These are phyloP conservation scores for Vigna radiata DNA, from an alignment of 306 rosid genomes.

Conservation along the genomic window DNA sequence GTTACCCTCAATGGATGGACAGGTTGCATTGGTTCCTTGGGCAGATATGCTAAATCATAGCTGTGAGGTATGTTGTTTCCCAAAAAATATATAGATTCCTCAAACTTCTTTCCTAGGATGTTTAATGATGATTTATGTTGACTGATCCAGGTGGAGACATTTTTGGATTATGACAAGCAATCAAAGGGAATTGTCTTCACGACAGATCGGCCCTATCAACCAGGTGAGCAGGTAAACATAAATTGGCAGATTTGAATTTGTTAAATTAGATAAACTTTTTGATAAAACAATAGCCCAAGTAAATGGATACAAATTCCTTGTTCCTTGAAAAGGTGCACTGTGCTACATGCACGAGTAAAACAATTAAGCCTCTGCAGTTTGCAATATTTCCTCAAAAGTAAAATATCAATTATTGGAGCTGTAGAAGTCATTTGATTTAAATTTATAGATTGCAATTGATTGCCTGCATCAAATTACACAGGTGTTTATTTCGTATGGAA, in stretches of 20 bases:
- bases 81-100: neutral
- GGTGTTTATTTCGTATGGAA: slow-evolving; percentile 97
- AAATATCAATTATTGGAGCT: slow-evolving; percentile 17
- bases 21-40: slow-evolving; percentile 97
- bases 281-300: slow-evolving; percentile 8
- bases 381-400: slow-evolving; percentile 15
- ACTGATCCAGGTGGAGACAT: slow-evolving; percentile 81
- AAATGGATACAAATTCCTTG: slow-evolving; percentile 22
- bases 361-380: slow-evolving; percentile 13
- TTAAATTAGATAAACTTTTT: slow-evolving; percentile 20
- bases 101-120: neutral
- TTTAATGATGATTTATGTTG: slow-evolving; percentile 41
- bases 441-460: slow-evolving; percentile 38
- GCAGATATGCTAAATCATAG: slow-evolving; percentile 98
- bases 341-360: slow-evolving; percentile 15
- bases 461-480: slow-evolving; percentile 50
- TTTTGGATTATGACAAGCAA: slow-evolving; percentile 83
- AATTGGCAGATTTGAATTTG: slow-evolving; percentile 33
- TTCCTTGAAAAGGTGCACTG: slow-evolving; percentile 28
- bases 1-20: slow-evolving; percentile 85
- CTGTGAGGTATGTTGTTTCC: slow-evolving; percentile 70
- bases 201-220: slow-evolving; percentile 84
- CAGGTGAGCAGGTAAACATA: slow-evolving; percentile 98
- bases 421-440: neutral
- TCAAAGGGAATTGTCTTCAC: slow-evolving; percentile 86